phyloP scores from a whole-genome alignment of 2,329 filamentous ascomycete species.

The Calonectria hongkongensis region DNA sequence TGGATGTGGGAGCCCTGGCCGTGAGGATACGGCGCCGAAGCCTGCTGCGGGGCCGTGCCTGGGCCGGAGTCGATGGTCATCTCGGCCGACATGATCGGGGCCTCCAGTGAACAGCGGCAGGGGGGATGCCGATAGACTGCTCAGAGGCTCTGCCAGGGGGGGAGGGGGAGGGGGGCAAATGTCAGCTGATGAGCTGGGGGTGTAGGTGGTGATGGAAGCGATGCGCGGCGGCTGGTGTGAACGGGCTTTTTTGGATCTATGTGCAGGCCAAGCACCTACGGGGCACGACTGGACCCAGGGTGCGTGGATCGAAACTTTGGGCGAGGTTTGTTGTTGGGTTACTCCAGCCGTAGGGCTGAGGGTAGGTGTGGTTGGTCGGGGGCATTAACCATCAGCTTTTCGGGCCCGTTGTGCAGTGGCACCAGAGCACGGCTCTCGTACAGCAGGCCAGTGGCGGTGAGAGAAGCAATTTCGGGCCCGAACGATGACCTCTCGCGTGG shows the following conservation, averaged over 20 bases:
- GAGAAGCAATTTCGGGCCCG: constrained; percentile 32
- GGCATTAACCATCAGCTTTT: constrained; percentile 13
- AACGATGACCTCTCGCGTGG: not conserved
- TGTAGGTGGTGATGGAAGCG: constrained; percentile 19
- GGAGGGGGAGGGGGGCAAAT: constrained; percentile 2
- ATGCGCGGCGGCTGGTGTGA: constrained; percentile 1
- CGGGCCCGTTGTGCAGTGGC: constrained; percentile 30
- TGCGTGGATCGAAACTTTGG: constrained; percentile 9
- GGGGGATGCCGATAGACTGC: constrained; percentile 21
- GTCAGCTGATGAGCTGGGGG: constrained; percentile 26
- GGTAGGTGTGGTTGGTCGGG: constrained; percentile 28
- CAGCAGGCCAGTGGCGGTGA: constrained; percentile 26
- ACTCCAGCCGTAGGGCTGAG: constrained; percentile 40
- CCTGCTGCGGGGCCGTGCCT: constrained; percentile 51
- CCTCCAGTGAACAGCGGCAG: not conserved
- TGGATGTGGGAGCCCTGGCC: constrained; percentile 39
- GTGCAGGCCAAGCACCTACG: constrained; percentile 9
- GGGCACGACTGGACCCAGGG: constrained; percentile 15
- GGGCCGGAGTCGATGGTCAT: constrained; percentile 49
- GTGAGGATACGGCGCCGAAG: constrained; percentile 45
- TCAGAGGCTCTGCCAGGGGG: constrained; percentile 26
- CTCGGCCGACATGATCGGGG: constrained; percentile 34
- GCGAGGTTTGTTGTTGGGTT: not conserved
- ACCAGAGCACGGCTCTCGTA: not conserved
- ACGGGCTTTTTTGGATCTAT: constrained; percentile 17